Evolutionary conservation across 1,284 basidiomycete species (phyloP).

Genomic region (Somion occarium): DNA sequence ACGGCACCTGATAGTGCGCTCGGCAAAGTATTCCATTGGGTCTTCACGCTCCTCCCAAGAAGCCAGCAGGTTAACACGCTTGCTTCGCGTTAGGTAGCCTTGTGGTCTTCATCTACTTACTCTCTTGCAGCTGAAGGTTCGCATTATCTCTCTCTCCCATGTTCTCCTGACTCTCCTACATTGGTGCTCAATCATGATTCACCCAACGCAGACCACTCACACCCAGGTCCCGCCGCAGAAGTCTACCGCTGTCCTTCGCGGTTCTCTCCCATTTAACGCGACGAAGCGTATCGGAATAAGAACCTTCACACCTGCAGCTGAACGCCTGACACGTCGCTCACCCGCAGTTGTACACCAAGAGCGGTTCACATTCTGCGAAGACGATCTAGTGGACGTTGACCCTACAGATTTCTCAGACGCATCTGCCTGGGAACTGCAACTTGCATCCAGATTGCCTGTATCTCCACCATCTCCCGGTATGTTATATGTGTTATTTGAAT

Average conservation of each 20-base stretch:
- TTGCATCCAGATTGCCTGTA: neutral
- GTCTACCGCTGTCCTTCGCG: constrained; percentile 16
- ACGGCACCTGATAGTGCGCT: constrained; percentile 1
- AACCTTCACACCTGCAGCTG: neutral
- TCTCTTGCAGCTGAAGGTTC: neutral
- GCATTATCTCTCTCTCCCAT: constrained; percentile 12
- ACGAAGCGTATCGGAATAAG: neutral
- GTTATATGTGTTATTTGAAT: too few relatives aligned
- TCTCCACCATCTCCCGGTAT: neutral
- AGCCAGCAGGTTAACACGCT: constrained; percentile 28
- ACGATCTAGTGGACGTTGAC: constrained; percentile 15
- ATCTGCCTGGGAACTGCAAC: neutral
- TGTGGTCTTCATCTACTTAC: constrained; percentile 3
- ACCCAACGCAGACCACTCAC: neutral
- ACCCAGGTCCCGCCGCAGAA: constrained; percentile 8
- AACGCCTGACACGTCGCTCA: neutral
- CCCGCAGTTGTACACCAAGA: constrained; percentile 2
- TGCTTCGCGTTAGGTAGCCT: constrained; percentile 5
- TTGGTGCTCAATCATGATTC: neutral
- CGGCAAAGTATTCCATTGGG: too few relatives aligned
- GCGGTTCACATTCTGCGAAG: constrained; percentile 16
- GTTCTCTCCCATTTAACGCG: neutral
- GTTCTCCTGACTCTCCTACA: neutral
- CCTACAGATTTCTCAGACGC: constrained; percentile 9
- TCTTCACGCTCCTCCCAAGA: neutral